Conservation (phyloP, 805 yeast genomes). For the Starmerella lactis-condensi region DNA sequence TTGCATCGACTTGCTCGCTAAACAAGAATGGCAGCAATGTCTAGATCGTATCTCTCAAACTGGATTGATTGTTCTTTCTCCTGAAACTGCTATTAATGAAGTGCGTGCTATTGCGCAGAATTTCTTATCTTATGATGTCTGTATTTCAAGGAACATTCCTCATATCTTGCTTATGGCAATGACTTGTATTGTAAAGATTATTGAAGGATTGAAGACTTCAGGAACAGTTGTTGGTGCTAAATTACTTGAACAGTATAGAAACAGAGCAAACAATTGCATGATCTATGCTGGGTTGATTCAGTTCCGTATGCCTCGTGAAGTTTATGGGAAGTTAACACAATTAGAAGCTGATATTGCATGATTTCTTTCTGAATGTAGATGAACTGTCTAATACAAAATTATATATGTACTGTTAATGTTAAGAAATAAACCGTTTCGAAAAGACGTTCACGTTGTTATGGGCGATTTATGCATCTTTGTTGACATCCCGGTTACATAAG, state of each 20-base stretch:
- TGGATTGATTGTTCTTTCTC: constrained; percentile 45
- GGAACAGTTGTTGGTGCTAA: constrained; percentile 14
- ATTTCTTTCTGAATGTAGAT: too few species aligned
- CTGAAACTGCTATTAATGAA: constrained; percentile 29
- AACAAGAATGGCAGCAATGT: constrained; percentile 40
- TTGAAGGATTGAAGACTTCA: constrained; percentile 22
- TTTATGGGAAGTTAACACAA: constrained; percentile 14
- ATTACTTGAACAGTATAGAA: constrained; percentile 14
- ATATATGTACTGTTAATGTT: too few species aligned
- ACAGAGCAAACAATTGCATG: constrained; percentile 63
- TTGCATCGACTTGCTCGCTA: constrained; percentile 42
- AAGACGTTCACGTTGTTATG: too few species aligned
- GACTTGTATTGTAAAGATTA: constrained; percentile 47
- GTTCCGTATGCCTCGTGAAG: constrained; percentile 62
- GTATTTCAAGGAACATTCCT: constrained; percentile 63
- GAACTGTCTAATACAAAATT: too few species aligned
- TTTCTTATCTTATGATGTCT: constrained; percentile 44
- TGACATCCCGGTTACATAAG: too few species aligned
- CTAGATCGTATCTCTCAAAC: constrained; percentile 38
- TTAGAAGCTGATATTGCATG: constrained; percentile 13
- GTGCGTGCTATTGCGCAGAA: constrained; percentile 52
- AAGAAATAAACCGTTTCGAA: too few species aligned
- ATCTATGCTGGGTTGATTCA: constrained; percentile 89
- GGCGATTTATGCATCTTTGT: too few species aligned
- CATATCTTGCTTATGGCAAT: constrained; percentile 60